phyloP scores from a whole-genome alignment of 768 basidiomycete genomes.

The Russula compacta region DNA sequence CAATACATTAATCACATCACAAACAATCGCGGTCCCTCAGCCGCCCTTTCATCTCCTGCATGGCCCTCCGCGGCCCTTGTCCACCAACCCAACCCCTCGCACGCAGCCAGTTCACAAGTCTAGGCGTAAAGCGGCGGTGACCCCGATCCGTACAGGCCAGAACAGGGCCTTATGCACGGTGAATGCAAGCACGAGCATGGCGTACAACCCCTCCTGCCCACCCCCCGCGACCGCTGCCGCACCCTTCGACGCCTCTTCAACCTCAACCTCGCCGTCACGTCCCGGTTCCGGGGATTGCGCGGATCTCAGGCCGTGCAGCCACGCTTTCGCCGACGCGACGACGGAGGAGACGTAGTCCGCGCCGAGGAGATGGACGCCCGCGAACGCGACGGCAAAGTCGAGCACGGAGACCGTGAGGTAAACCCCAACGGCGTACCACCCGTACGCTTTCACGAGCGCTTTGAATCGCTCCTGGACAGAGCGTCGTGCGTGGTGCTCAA shows the following conservation, averaged over 20 bases:
- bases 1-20: constrained; percentile 19
- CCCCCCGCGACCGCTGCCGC: neutral
- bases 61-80: constrained; percentile 60
- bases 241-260: constrained; percentile 34
- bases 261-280: constrained; percentile 37
- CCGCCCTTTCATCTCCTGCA: constrained; percentile 34
- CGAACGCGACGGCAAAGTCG: constrained; percentile 82
- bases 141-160: constrained; percentile 78
- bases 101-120: constrained; percentile 79
- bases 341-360: constrained; percentile 78
- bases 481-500: constrained; percentile 33
- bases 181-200: constrained; percentile 89
- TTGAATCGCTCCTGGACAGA: constrained; percentile 65
- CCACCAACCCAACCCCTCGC: constrained; percentile 72
- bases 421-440: constrained; percentile 92
- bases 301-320: constrained; percentile 36
- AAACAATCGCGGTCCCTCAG: constrained; percentile 23
- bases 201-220: constrained; percentile 73
- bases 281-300: constrained; percentile 58
- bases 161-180: constrained; percentile 93
- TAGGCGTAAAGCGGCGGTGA: constrained; percentile 85
- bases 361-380: constrained; percentile 77
- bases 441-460: constrained; percentile 82
- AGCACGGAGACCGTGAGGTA: constrained; percentile 65
- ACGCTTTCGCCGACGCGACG: constrained; percentile 48